Base-by-base conservation (phyloP, 2,329 filamentous ascomycete species). In the Basipetospora chlamydospora region DNA sequence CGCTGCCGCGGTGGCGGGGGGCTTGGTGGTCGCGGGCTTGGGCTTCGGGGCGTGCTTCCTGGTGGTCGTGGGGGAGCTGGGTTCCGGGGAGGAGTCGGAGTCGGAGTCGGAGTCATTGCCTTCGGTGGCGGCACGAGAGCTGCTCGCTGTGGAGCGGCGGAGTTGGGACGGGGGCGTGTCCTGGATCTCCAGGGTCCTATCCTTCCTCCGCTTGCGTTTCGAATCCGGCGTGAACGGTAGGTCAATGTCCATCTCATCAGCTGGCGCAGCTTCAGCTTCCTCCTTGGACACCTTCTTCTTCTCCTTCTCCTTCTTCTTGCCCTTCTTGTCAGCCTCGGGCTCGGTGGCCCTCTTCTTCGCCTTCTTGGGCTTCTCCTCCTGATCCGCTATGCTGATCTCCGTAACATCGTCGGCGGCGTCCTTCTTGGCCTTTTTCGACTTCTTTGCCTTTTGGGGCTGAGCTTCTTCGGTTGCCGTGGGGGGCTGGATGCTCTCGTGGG, bases 21-120 rank as follows among this genome's bases (percentile, higher is more conserved):
- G 51, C 43, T 33, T 51, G 44, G 26, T 42, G 43, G 9, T 47
- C 46, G 29, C 52, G 46, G 28, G 49, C 42, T 34, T 53, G 46
- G 21, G 41, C 41, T n/a, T n/a, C n/a, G n/a, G n/a, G n/a, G n/a
- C n/a, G n/a, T n/a, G n/a, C n/a, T n/a, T n/a, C n/a, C n/a, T n/a
- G n/a, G n/a, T n/a, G n/a, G n/a, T n/a, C n/a, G n/a, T n/a, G n/a
- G n/a, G n/a, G n/a, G n/a, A n/a, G n/a, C n/a, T n/a, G n/a, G n/a
- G n/a, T n/a, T 55, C 49, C 23, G 44, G 44, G 40, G 62, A 56
- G 38, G 63, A 45, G 16, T 65, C 60, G 54, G 65, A 63, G 20
- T 49, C 49, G 33, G 61, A 53, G 37, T 46, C 40, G 31, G 55
- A 43, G 32, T 43, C 37, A 12, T 40, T 47, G 41, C 36, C 38